Evolutionary conservation across 1,284 basidiomycete species (phyloP).

Genomic region (Pascua guehoae): DNA sequence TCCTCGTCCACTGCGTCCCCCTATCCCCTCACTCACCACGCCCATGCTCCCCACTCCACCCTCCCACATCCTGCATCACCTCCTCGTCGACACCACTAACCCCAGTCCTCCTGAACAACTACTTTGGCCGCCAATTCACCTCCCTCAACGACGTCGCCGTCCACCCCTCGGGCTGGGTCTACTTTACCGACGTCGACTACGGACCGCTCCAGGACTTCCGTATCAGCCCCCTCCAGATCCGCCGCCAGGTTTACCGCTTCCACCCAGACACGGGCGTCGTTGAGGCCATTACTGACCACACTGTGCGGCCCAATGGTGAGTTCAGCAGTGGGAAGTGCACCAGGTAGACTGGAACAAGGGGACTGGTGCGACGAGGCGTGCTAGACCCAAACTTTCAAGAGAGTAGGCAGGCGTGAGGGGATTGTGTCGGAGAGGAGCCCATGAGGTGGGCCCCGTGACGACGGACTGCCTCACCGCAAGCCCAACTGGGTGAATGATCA

Average conservation of each 20-base stretch:
- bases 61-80: background rate
- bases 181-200: constrained; percentile 55
- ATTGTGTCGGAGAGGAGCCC: no score
- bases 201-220: constrained; percentile 60
- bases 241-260: constrained; percentile 69
- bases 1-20: no score
- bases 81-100: constrained; percentile 4
- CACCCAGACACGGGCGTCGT: constrained; percentile 62
- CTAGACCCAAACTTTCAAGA: no score
- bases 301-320: constrained; percentile 49
- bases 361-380: no score
- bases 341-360: no score
- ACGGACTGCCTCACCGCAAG: no score
- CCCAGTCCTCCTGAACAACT: constrained; percentile 62
- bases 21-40: no score
- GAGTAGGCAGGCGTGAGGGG: no score
- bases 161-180: constrained; percentile 56
- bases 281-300: constrained; percentile 66
- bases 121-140: constrained; percentile 73
- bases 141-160: constrained; percentile 74
- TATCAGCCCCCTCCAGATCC: constrained; percentile 57
- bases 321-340: no score
- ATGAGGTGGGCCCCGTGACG: no score
- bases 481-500: no score
- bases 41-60: background rate